Evolutionary conservation across 2,329 filamentous ascomycete genomes (phyloP), one percentile per base, ranked within the genome.

Genomic region (Botrytis sinoallii): DNA sequence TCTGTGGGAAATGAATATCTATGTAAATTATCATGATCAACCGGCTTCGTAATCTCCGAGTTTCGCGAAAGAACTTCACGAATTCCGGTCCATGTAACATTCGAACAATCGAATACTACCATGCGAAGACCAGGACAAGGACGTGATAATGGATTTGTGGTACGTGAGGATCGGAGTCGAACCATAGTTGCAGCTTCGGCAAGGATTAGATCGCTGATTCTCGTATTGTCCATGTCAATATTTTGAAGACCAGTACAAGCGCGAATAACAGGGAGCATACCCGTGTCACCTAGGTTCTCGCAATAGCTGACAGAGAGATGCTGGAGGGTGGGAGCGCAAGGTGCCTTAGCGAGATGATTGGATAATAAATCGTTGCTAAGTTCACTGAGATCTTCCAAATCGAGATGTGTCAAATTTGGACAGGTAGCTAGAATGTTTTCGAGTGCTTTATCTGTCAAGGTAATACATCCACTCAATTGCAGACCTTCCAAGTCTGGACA

Each of bases 241-340:
- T 87, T 93, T 66, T 86, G 86, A 22, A 98, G 86, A 22, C 84
- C 86, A 0, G 87, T 86, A 82, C 94, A 97, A 44, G 87, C 88
- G 79, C 94, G 93, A 77, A 98, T 86, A 3, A 98, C 85, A 0
- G 93, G 92, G 0, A 97, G 85, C 88, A 98, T 92, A 73, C 95
- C 95, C 0, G 86, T 84, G 80, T 98, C 96, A 38, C 94, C 91
- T 3, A 99, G 83, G 72, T 88, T 90, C 81, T 97, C 95, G 81
- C 96, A 99, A 81, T 94, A 97, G 79, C 93, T 95, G 77, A 98
- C 88, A 71, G 93, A 95, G 9, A 98, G 87, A 80, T 98, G 94
- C 77, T 92, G 87, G 10, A 99, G 85, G 35, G 84, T 85, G 0
- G 87, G 82, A 0, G 91, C 91, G 80, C 93, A 97, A 0, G 93